Evolutionary conservation across 108 stramenopile species (phyloP).

Genomic region (Discostella stelligeroides): DNA sequence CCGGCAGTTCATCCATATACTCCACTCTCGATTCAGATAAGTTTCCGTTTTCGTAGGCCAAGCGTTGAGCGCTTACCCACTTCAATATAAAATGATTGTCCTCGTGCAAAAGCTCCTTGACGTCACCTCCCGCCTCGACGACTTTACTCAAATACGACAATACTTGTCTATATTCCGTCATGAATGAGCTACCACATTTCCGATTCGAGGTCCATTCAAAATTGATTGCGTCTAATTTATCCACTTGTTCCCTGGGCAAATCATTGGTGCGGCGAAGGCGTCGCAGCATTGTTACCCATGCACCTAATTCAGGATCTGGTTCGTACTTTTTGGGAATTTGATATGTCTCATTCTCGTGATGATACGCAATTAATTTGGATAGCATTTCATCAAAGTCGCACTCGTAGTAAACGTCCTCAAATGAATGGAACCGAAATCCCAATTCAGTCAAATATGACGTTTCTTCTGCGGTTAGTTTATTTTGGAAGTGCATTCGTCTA

Average conservation of each 20-base stretch:
- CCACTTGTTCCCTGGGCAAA: conserved; percentile 55
- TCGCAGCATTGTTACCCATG: conserved; percentile 86
- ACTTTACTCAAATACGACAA: conserved; percentile 27
- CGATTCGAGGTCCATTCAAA: conserved; percentile 77
- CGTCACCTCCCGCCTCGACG: conserved; percentile 33
- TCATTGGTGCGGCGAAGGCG: conserved; percentile 48
- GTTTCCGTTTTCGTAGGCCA: conserved; percentile 56
- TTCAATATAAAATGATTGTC: conserved; percentile 40
- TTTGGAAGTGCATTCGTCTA: conserved; percentile 68
- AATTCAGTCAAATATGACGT: conserved; percentile 51
- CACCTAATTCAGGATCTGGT: conserved; percentile 79
- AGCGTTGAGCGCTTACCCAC: conserved; percentile 66
- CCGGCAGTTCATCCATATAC: conserved; percentile 65
- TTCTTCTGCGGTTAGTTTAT: conserved; percentile 65
- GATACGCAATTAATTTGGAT: conserved; percentile 54
- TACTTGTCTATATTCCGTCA: conserved; percentile 66
- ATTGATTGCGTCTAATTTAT: conserved; percentile 55
- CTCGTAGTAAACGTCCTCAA: conserved; percentile 81
- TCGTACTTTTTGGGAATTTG: conserved; percentile 86
- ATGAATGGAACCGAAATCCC: conserved; percentile 68
- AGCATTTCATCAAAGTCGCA: conserved; percentile 76
- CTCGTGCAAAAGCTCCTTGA: conserved; percentile 16
- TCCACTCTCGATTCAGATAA: conserved; percentile 68
- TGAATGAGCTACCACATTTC: conserved; percentile 79
- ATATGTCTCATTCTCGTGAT: conserved; percentile 55